Evolutionary conservation across 371 early-diverging fungal genomes (phyloP).

Genomic region (Lichtheimia ramosa): DNA sequence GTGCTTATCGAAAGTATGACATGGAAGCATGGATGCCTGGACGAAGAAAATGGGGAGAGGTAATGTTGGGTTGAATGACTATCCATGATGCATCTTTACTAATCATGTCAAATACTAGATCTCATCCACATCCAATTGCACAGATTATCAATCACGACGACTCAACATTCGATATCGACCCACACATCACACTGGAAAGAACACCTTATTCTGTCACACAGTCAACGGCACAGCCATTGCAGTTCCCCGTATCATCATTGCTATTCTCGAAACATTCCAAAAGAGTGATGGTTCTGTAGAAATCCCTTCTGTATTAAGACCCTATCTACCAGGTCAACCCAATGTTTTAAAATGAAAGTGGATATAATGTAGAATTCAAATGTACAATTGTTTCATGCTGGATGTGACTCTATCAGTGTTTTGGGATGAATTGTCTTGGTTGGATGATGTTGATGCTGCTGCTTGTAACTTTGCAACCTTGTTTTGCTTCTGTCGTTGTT

Average conservation of each 20-base stretch:
- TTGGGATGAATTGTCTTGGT: background rate
- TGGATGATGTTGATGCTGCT: background rate
- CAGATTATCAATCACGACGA: slow-evolving; percentile 82
- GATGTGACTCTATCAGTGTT: background rate
- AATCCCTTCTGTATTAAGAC: slow-evolving; percentile 74
- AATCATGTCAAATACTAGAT: slow-evolving; percentile 41
- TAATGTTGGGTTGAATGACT: slow-evolving; percentile 15
- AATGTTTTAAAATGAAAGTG: background rate
- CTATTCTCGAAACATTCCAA: slow-evolving; percentile 86
- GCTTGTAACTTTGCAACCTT: background rate
- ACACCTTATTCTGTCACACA: slow-evolving; percentile 80
- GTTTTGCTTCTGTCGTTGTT: background rate
- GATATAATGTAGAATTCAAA: background rate
- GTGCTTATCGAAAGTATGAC: slow-evolving; percentile 90
- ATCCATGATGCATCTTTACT: background rate
- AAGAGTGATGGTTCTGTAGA: slow-evolving; percentile 65
- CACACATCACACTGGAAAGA: slow-evolving; percentile 30
- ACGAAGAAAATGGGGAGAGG: slow-evolving; percentile 87
- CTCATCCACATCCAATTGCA: slow-evolving; percentile 84
- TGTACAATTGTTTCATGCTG: background rate
- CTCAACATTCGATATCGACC: slow-evolving; percentile 66
- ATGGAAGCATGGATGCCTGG: slow-evolving; percentile 98
- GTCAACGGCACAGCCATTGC: slow-evolving; percentile 95
- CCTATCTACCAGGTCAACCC: slow-evolving; percentile 63
- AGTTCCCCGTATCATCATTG: slow-evolving; percentile 85